Conservation (phyloP, 192 early-diverging fungal species). For the Globomyces pollinis-pini region DNA sequence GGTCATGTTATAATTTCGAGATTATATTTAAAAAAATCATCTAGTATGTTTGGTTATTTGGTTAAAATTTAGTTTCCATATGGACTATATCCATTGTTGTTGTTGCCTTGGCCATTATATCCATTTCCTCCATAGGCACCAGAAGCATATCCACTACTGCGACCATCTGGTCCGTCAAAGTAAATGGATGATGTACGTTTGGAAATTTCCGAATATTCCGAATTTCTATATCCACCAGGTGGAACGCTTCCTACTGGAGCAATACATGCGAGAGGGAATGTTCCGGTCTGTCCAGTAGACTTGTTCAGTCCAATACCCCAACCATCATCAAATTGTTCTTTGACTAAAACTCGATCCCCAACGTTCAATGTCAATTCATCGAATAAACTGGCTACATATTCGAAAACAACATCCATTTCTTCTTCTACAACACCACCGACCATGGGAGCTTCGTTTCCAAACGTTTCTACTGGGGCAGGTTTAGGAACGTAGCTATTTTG, state of each 20-base stretch:
- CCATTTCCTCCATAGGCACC: background rate
- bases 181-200: background rate
- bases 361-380: conserved; percentile 25
- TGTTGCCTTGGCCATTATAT: background rate
- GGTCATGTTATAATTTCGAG: too few relatives aligned
- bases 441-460: background rate
- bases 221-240: background rate
- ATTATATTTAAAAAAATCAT: background rate
- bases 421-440: conserved; percentile 7
- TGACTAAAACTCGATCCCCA: conserved; percentile 23
- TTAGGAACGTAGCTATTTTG: background rate
- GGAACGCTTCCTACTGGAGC: background rate
- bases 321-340: conserved; percentile 13
- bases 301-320: conserved; percentile 20
- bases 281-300: conserved; percentile 20
- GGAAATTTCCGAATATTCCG: background rate
- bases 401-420: conserved; percentile 33
- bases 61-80: conserved; percentile 2
- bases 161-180: too few relatives aligned
- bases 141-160: background rate
- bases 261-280: conserved; percentile 23
- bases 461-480: background rate
- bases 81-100: background rate
- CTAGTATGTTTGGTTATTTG: background rate
- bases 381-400: conserved; percentile 36